Percentiles rank a stretch among this genome's conserved stretches.
Evolutionary conservation across 2,329 filamentous ascomycete genomes (phyloP).

Genomic region (Knufia petricola): DNA sequence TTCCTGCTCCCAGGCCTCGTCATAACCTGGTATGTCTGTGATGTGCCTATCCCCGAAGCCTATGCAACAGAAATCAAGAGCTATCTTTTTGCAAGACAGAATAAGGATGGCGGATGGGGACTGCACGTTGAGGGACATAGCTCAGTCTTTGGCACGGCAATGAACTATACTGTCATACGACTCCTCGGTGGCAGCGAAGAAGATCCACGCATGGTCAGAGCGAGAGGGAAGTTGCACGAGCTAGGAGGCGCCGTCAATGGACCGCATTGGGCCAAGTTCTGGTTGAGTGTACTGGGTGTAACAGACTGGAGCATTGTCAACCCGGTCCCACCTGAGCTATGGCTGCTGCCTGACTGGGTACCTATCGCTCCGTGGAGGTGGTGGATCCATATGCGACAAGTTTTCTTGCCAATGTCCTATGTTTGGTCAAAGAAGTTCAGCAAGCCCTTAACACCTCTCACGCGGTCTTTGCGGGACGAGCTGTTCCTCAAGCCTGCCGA

Average conservation of each 20-base stretch:
- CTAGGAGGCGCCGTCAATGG: constrained; percentile 74
- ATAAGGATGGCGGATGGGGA: constrained; percentile 92
- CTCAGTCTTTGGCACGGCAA: constrained; percentile 75
- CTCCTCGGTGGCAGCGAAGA: constrained; percentile 76
- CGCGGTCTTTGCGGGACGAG: constrained; percentile 65
- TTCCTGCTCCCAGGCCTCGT: constrained; percentile 83
- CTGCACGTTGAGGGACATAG: constrained; percentile 90
- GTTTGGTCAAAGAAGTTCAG: constrained; percentile 76
- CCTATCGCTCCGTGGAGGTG: constrained; percentile 86
- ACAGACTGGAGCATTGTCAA: constrained; percentile 89
- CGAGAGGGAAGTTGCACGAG: constrained; percentile 69
- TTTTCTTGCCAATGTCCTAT: constrained; percentile 89
- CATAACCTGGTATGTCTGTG: constrained; percentile 78
- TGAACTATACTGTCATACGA: constrained; percentile 78
- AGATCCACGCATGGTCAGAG: constrained; percentile 75
- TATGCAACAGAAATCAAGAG: constrained; percentile 83
- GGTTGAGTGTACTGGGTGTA: constrained; percentile 76
- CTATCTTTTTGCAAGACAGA: constrained; percentile 78
- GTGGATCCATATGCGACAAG: constrained; percentile 98
- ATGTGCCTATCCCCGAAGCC: constrained; percentile 71
- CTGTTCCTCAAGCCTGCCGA: constrained; percentile 71
- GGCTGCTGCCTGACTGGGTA: constrained; percentile 85
- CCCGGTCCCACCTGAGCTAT: constrained; percentile 84
- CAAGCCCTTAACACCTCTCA: constrained; percentile 65
- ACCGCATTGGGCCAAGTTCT: constrained; percentile 97